Conservation (phyloP, 164 flowering plant species). For the Annona cherimola region DNA sequence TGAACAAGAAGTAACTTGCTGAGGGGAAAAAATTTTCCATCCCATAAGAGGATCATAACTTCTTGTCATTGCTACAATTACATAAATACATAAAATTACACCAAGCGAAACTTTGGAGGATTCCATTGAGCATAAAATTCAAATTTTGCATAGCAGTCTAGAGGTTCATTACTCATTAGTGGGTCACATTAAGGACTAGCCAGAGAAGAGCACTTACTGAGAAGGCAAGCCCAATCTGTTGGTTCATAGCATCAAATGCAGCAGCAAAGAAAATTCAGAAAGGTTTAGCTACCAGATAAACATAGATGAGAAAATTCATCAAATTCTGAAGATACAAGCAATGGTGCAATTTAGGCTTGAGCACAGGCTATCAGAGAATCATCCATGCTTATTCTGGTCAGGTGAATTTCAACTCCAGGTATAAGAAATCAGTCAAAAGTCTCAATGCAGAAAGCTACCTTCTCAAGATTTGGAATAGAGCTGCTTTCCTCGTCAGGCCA, state of each 20-base stretch:
- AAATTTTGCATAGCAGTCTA: background rate
- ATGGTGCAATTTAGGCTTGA: background rate
- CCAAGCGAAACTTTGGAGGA: too few species aligned
- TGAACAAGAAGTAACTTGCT: background rate
- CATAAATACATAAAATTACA: too few species aligned
- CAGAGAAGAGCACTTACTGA: background rate
- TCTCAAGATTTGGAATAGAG: constrained; percentile 83
- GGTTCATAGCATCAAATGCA: background rate
- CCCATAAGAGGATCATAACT: background rate
- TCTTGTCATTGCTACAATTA: background rate
- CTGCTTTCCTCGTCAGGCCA: constrained; percentile 98
- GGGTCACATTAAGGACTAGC: background rate
- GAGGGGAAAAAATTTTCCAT: background rate
- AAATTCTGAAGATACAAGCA: background rate
- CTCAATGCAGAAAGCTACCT: constrained; percentile 42
- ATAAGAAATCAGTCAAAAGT: background rate
- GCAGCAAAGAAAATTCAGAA: background rate
- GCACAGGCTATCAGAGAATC: background rate
- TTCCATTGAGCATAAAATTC: too few species aligned
- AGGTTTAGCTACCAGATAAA: background rate
- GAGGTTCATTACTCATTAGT: background rate
- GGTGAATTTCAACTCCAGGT: background rate
- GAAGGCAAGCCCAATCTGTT: background rate
- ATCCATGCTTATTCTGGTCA: background rate
- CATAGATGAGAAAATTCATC: background rate